Base-by-base conservation (phyloP, 2,329 filamentous ascomycete species). In the Xylariaceae sp. region DNA sequence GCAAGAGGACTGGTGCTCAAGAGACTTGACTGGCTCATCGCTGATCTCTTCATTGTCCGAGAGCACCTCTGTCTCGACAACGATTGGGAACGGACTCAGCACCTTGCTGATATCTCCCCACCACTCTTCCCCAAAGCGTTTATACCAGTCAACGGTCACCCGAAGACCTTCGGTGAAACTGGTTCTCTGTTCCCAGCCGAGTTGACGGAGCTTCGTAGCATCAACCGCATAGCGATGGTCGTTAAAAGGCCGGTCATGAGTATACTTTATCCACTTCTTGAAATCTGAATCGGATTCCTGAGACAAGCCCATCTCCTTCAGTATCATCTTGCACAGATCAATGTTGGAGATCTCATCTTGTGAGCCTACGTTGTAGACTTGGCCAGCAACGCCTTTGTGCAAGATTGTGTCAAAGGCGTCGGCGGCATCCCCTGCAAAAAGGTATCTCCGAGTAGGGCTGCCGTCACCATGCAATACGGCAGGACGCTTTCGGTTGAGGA, bases 381-480 rank as follows among this genome's bases (percentile, higher is more conserved):
- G 81, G 1, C 85, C 85, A 23, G 85, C 68, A 34, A 72, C 66
- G 14, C 86, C 86, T 53, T 78, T 81, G 70, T 92, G 86, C 16
- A 92, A 71, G 53, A 92, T 88, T 1, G 84, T 88, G 64, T 92
- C 85, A 53, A 90, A 84, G 2, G 85, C 86, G 55, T 90, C 84
- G 3, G 83, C 83, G 2, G 85, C 85, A 57, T 92, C 86, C 7
- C 79, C 81, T 2, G 83, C 86, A 52, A 81, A 90, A 7, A 92
- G 72, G 57, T 89, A 92, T 40, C 84, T 73, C 19, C 86, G 74
- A 0, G 82, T 85, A 9, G 84, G 82, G 23, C 74, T 80, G 19
- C 86, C 86, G 50, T 88, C 78, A 18, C 86, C 86, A 57, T 90
- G 86, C 9, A 90, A 70, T 9, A 85, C 76, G 0, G 88, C 74